Evolutionary conservation across 2,329 filamentous ascomycete species (phyloP).

Genomic region (Paradendryphiella salina): DNA sequence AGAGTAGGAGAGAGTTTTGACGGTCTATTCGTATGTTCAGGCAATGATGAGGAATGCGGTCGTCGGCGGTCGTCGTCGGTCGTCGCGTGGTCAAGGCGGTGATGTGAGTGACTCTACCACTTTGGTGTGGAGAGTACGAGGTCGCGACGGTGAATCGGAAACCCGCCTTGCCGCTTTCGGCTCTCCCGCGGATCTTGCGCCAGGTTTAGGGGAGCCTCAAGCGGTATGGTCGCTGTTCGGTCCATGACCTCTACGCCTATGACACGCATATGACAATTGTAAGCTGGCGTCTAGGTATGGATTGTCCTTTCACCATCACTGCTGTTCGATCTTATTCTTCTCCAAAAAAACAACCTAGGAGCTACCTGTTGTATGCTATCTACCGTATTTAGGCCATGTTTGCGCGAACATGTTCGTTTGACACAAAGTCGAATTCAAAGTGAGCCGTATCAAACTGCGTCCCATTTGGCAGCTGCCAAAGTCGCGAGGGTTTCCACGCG

Average conservation of each 20-base stretch:
- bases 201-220: conserved; percentile 7
- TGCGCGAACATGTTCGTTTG: too few relatives aligned
- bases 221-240: background rate
- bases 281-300: background rate
- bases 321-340: too few relatives aligned
- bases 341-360: too few relatives aligned
- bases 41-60: background rate
- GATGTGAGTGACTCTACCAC: conserved; percentile 13
- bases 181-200: conserved; percentile 8
- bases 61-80: conserved; percentile 1
- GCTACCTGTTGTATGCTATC: too few relatives aligned
- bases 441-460: too few relatives aligned
- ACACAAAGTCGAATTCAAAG: too few relatives aligned
- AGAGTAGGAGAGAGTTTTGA: background rate
- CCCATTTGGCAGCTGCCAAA: too few relatives aligned
- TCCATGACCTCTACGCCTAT: background rate
- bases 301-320: too few relatives aligned
- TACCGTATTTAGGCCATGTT: too few relatives aligned
- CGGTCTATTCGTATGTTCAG: background rate
- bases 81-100: conserved; percentile 7
- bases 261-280: background rate
- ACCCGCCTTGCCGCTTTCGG: background rate
- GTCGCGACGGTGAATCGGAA: conserved; percentile 13
- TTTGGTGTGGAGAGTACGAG: conserved; percentile 5
- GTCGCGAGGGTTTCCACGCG: too few relatives aligned